These are phyloP conservation scores for Sarocladium brachiariae DNA, from an alignment of 2,329 filamentous ascomycete species.

Conservation along the genomic window DNA sequence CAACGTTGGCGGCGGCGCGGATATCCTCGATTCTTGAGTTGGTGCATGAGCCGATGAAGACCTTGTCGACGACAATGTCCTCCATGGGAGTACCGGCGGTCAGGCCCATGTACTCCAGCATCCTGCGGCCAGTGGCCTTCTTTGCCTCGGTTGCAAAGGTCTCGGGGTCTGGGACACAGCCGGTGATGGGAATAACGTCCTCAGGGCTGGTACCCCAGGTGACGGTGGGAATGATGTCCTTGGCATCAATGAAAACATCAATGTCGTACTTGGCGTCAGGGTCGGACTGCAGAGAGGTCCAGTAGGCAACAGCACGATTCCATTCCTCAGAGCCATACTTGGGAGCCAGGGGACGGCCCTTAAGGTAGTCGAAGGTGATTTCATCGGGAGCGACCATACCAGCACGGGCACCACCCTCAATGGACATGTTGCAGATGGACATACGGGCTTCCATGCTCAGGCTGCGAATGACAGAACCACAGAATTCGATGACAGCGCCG, in stretches of 20 bases:
- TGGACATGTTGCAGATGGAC: conserved; percentile 99
- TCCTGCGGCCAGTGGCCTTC: conserved; percentile 71
- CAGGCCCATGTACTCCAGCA: conserved; percentile 95
- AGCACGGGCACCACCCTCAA: conserved; percentile 89
- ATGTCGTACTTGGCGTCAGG: conserved; percentile 83
- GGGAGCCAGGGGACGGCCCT: conserved; percentile 82
- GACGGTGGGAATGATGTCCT: conserved; percentile 88
- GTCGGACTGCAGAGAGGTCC: conserved; percentile 80
- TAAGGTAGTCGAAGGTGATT: conserved; percentile 90
- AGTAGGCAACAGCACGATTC: conserved; percentile 83
- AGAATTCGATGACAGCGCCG: conserved; percentile 94
- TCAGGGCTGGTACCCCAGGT: conserved; percentile 97
- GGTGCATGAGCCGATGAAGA: conserved; percentile 97
- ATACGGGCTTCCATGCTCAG: conserved; percentile 96
- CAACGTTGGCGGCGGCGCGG: conserved; percentile 75
- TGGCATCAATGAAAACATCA: conserved; percentile 82
- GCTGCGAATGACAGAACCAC: conserved; percentile 81
- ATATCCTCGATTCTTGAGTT: conserved; percentile 97
- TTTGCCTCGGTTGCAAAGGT: conserved; percentile 75
- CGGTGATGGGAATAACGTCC: conserved; percentile 91
- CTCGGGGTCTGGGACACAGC: conserved; percentile 81
- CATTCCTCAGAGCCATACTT: conserved; percentile 79
- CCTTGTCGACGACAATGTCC: conserved; percentile 88
- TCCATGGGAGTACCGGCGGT: conserved; percentile 81
- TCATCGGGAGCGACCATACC: conserved; percentile 97